phyloP scores from a whole-genome alignment of 202 grass and related monocot species.

The Saccharum hybrid region DNA sequence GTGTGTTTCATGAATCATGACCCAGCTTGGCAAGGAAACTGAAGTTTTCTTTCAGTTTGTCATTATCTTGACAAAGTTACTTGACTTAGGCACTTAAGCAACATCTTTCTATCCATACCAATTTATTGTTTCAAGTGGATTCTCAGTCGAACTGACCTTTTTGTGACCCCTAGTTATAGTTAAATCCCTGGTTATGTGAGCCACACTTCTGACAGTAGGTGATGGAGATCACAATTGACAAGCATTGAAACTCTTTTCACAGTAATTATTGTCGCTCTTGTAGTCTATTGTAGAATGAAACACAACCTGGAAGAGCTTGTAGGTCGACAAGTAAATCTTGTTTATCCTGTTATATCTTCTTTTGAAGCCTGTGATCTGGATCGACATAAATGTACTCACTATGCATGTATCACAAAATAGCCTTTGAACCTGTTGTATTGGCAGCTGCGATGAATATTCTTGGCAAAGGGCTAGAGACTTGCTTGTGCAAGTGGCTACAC shows the following conservation, averaged over 20 bases:
- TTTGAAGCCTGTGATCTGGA: neutral
- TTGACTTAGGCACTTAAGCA: neutral
- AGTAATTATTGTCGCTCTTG: neutral
- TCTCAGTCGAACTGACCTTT: neutral
- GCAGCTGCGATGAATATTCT: conserved; percentile 89
- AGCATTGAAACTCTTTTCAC: neutral
- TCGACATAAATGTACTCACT: neutral
- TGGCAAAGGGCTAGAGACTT: conserved; percentile 93
- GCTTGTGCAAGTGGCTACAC: conserved; percentile 88
- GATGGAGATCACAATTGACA: neutral
- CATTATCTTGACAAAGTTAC: neutral
- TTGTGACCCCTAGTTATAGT: conserved; percentile 1
- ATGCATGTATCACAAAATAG: neutral
- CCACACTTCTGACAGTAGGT: neutral
- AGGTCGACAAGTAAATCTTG: neutral
- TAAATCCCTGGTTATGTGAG: neutral
- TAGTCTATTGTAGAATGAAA: conserved; percentile 5
- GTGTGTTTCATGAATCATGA: neutral
- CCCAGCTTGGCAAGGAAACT: neutral
- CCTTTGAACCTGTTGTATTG: neutral
- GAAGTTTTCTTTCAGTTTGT: neutral
- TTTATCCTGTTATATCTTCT: conserved; percentile 26
- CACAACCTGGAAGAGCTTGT: neutral
- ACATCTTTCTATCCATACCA: neutral
- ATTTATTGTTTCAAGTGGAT: conserved; percentile 3